Evolutionary conservation across 371 early-diverging fungal genomes (phyloP).

Genomic region (Actinomortierella ambigua): DNA sequence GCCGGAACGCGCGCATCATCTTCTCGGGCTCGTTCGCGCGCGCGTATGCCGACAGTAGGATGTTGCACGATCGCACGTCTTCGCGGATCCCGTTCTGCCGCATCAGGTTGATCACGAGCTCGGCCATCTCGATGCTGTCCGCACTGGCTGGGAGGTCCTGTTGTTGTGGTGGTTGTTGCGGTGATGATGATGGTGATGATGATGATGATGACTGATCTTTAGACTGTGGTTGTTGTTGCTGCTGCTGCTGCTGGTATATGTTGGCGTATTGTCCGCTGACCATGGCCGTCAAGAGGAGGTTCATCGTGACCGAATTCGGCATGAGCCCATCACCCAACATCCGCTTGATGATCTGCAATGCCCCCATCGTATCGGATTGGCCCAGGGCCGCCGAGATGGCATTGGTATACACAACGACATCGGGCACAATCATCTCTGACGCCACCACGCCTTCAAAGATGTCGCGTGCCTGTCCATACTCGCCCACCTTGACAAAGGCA

Average conservation of each 20-base stretch:
- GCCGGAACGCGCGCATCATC: conserved; percentile 15
- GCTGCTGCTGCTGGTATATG: too few relatives aligned
- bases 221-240: too few relatives aligned
- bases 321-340: conserved; percentile 36
- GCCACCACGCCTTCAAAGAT: conserved; percentile 12
- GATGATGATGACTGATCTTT: too few relatives aligned
- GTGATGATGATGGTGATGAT: too few relatives aligned
- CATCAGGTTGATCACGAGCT: too few relatives aligned
- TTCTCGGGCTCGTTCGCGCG: conserved; percentile 26
- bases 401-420: conserved; percentile 36
- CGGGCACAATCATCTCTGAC: background rate
- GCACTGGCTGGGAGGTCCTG: too few relatives aligned
- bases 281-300: conserved; percentile 24
- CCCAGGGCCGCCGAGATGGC: conserved; percentile 27
- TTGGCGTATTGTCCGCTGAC: too few relatives aligned
- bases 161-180: too few relatives aligned
- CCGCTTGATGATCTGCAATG: conserved; percentile 22
- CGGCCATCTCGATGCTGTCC: too few relatives aligned
- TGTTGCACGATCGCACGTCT: conserved; percentile 33
- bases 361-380: conserved; percentile 17
- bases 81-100: conserved; percentile 9
- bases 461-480: conserved; percentile 31
- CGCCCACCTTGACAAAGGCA: conserved; percentile 32
- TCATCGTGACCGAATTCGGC: conserved; percentile 32
- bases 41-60: conserved; percentile 31